Percentiles rank a stretch among this genome's conserved stretches.
Conservation (phyloP, 2,329 filamentous ascomycete species). For the Ilyonectria destructans region DNA sequence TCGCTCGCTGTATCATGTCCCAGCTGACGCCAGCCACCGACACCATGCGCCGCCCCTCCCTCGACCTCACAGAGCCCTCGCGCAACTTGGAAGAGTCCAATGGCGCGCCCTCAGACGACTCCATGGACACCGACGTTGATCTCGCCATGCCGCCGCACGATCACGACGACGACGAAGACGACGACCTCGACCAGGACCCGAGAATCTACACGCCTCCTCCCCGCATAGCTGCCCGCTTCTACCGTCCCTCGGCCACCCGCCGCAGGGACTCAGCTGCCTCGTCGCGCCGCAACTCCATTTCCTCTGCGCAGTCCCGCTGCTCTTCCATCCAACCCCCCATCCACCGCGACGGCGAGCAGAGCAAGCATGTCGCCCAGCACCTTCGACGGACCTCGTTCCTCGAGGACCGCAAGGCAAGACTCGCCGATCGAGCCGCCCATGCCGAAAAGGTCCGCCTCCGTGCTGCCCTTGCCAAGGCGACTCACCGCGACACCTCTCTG, state of each 20-base stretch:
- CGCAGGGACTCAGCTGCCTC: conserved; percentile 84
- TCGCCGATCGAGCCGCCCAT: conserved; percentile 86
- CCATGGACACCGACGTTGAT: conserved; percentile 54
- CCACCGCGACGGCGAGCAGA: conserved; percentile 74
- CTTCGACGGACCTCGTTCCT: conserved; percentile 85
- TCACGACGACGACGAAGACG: conserved; percentile 40
- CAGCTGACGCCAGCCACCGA: conserved; percentile 41
- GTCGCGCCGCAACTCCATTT: conserved; percentile 85
- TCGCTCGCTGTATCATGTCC: conserved; percentile 30
- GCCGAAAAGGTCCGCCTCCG: conserved; percentile 87
- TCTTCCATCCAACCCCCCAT: conserved; percentile 71
- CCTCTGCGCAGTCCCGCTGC: conserved; percentile 81
- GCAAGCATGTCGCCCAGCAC: conserved; percentile 84
- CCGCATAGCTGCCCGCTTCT: conserved; percentile 85
- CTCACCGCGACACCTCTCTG: conserved; percentile 74
- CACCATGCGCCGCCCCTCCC: conserved; percentile 62
- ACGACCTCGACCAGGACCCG: conserved; percentile 53
- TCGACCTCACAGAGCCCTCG: conserved; percentile 60
- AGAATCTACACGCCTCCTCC: conserved; percentile 76
- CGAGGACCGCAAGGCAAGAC: conserved; percentile 83
- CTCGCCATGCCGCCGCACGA: conserved; percentile 58
- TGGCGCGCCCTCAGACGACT: conserved; percentile 50
- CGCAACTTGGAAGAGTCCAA: conserved; percentile 58
- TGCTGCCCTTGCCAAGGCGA: conserved; percentile 81
- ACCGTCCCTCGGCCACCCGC: conserved; percentile 76